Conservation (phyloP, 129 eudicot species). For the Dittrichia graveolens region DNA sequence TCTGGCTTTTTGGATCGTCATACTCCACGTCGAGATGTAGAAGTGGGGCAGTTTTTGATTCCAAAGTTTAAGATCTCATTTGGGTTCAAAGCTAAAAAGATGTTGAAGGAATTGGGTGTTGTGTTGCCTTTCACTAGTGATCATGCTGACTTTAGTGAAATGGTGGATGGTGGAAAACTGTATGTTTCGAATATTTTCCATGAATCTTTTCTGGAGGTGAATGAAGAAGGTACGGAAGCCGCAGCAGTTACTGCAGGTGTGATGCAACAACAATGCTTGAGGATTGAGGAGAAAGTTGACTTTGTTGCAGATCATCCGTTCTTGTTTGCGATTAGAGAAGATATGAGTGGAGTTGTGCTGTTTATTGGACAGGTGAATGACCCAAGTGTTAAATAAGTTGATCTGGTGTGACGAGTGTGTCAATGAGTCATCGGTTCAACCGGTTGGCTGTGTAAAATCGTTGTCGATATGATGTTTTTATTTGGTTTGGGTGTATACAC, state of each 20-base stretch:
- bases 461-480: background rate
- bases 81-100: constrained; percentile 19
- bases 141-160: background rate
- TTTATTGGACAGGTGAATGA: constrained; percentile 17
- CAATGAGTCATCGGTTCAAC: too few species aligned
- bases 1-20: constrained; percentile 26
- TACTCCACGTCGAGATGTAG: background rate
- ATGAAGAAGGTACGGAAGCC: constrained; percentile 26
- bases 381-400: background rate
- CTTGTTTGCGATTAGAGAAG: constrained; percentile 24
- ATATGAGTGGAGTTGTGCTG: constrained; percentile 5
- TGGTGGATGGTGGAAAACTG: background rate
- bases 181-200: background rate
- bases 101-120: background rate
- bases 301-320: constrained; percentile 26
- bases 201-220: constrained; percentile 3
- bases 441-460: background rate
- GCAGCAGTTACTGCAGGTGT: background rate
- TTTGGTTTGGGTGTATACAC: background rate
- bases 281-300: background rate
- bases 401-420: background rate
- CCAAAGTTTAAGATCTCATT: constrained; percentile 39
- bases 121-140: constrained; percentile 29
- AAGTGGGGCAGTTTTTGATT: background rate
- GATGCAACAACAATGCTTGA: background rate